Percentiles rank a stretch among this genome's conserved stretches.
Evolutionary conservation across 176 grass and related monocot genomes (phyloP).

Genomic region (Pontederia crassipes): DNA sequence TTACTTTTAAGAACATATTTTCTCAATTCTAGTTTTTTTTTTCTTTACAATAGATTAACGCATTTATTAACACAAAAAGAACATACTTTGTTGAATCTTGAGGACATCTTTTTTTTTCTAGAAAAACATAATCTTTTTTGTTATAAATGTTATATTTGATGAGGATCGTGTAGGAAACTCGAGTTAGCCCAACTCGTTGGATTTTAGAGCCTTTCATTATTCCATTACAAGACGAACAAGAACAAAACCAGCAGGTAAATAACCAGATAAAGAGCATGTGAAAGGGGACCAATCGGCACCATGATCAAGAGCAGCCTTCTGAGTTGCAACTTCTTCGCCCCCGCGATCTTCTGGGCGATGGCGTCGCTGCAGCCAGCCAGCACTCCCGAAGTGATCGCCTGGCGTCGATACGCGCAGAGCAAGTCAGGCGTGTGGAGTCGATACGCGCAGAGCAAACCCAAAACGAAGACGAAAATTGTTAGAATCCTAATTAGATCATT

Average conservation of each 20-base stretch:
- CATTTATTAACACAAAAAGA: neutral
- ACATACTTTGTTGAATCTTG: too few species aligned
- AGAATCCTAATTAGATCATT: too few species aligned
- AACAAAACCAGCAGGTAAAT: neutral
- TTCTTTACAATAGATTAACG: neutral
- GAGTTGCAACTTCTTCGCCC: constrained; percentile 35
- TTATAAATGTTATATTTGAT: too few species aligned
- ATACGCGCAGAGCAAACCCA: neutral
- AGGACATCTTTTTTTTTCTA: neutral
- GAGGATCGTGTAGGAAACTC: too few species aligned
- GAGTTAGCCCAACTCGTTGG: too few species aligned
- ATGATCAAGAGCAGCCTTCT: constrained; percentile 35
- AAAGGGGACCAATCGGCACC: constrained; percentile 2
- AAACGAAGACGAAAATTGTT: too few species aligned
- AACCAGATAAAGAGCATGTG: neutral
- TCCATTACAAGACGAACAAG: neutral
- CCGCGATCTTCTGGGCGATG: constrained; percentile 32
- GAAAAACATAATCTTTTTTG: neutral
- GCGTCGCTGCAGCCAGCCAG: constrained; percentile 31
- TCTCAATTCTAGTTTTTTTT: neutral
- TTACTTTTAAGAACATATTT: too few species aligned
- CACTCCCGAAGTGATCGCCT: constrained; percentile 34
- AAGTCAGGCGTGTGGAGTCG: neutral
- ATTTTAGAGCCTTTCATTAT: too few species aligned
- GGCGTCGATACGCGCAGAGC: neutral